These are phyloP conservation scores for Cordyceps farinosa DNA, from an alignment of 2,329 filamentous ascomycete species.

Conservation along the genomic window DNA sequence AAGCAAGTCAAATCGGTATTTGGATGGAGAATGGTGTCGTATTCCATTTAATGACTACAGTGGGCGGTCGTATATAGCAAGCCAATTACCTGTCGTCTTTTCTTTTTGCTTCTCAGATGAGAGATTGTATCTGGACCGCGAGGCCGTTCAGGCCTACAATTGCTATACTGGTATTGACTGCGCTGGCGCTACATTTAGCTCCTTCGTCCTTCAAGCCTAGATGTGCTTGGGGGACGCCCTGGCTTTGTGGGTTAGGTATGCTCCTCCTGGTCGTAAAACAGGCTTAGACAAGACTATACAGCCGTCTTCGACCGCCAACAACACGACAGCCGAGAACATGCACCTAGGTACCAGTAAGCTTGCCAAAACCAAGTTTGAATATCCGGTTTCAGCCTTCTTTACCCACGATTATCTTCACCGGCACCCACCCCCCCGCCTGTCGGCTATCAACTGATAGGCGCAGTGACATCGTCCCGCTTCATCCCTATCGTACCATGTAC, in stretches of 20 bases:
- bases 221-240: background rate
- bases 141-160: too few species aligned
- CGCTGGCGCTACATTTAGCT: background rate
- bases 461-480: background rate
- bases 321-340: too few species aligned
- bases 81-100: too few species aligned
- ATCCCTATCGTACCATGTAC: background rate
- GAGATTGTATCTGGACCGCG: too few species aligned
- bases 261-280: background rate
- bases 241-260: background rate
- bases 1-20: too few species aligned
- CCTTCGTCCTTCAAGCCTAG: background rate
- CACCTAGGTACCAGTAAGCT: too few species aligned
- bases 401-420: background rate
- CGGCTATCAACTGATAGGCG: constrained; percentile 3
- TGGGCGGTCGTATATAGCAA: too few species aligned
- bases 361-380: too few species aligned
- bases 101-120: too few species aligned
- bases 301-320: too few species aligned
- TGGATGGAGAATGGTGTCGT: too few species aligned
- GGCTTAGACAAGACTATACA: background rate
- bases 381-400: background rate
- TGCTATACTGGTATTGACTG: background rate
- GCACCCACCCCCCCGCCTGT: background rate
- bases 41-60: too few species aligned